Base-by-base conservation (phyloP, 768 basidiomycete genomes). In the Suillus subaureus region DNA sequence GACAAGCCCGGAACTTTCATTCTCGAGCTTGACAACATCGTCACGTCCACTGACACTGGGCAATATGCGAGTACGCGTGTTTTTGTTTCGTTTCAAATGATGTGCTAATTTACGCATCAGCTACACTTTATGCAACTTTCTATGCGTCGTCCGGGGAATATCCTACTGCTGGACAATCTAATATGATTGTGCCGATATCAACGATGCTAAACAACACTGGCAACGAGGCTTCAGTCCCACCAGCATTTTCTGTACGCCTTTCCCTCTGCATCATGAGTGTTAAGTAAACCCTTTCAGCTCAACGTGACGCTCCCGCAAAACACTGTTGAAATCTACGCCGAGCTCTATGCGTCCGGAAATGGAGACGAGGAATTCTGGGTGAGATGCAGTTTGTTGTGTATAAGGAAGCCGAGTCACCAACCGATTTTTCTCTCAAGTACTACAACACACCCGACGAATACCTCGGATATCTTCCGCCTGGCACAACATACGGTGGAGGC, bases 311-410 rank as follows among this genome's bases (percentile, higher is more conserved):
- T 93, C 5, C 92, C 92, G 23, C 83, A 76, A 67, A 92, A 92
- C 64, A 81, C 91, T 4, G 85, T 91, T 1, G 79, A 87, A 54
- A 80, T 89, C 1, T 90, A 84, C 66, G 90, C 88, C 8, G 91
- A 93, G 73, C 77, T 94, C 4, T 87, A 87, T 67, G 91, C 92
- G 18, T 92, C 87, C 2, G 88, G 88, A 1, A 89, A 87, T 64
- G 81, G 81, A 15, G 76, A 83, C 2, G 89, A 89, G 72, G 92
- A 94, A 75, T 93, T 92, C 72, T 94, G 92, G 92, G 91, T 91
- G 68, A 58, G 80, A 65, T 12, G 16, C 16, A 23, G 16, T 9
- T 37, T 42, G 39, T 65, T 66, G 56, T 28, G 16, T 18, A 42
- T 37, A 15, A 42, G 11, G n/a, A 60, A 42, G 28, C 21, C 52